Percentiles rank a stretch among this genome's conserved stretches.
These are phyloP conservation scores for Carex myosuroides DNA, from an alignment of 176 grass and related monocot species.

Conservation along the genomic window DNA sequence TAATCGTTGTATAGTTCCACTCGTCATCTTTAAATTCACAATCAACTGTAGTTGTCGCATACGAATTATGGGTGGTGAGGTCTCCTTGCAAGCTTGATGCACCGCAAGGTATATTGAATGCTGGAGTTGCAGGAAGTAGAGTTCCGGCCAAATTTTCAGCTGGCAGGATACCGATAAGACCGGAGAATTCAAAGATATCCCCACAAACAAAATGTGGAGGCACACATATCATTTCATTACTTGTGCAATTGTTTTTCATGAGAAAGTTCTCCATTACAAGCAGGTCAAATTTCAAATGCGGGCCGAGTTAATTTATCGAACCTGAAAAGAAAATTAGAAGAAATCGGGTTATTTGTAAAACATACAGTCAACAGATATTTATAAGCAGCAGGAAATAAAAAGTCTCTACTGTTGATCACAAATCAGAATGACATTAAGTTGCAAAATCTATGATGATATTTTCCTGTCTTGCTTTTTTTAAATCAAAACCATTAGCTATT, in stretches of 20 bases:
- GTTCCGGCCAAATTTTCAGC: background rate
- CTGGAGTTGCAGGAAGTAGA: conserved; percentile 12
- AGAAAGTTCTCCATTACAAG: conserved; percentile 18
- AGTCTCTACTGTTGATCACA: background rate
- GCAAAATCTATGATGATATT: background rate
- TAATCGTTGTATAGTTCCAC: background rate
- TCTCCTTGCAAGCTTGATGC: background rate
- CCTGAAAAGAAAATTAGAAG: conserved; percentile 10
- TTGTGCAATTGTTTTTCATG: background rate
- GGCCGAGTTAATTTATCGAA: background rate
- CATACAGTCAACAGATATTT: background rate
- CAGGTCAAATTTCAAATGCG: background rate
- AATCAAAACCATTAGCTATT: background rate
- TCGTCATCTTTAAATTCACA: background rate
- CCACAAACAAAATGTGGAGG: background rate
- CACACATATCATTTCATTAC: background rate
- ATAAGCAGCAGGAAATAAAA: background rate
- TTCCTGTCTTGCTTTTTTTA: background rate
- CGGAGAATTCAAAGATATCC: background rate
- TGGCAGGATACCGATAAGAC: background rate
- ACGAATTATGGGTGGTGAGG: background rate
- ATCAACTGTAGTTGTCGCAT: background rate
- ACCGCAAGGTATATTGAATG: background rate
- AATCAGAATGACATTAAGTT: background rate
- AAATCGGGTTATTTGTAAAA: background rate